Conservation (phyloP, 257 asterid genomes). For the Sherardia arvensis region DNA sequence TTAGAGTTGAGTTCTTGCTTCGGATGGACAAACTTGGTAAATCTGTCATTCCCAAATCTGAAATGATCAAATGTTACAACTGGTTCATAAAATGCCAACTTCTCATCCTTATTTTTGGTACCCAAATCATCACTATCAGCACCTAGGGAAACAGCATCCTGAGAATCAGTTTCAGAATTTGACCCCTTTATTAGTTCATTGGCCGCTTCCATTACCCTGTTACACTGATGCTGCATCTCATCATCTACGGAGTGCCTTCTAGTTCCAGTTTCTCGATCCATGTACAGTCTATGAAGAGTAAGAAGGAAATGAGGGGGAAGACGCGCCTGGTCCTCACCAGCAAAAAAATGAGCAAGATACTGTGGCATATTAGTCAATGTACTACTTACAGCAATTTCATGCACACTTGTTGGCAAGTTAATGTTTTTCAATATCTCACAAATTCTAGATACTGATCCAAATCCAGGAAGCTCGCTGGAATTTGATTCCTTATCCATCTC, state of each 20-base stretch:
- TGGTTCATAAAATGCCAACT: conserved; percentile 35
- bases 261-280: not conserved
- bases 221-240: conserved; percentile 36
- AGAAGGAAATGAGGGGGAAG: conserved; percentile 51
- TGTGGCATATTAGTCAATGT: conserved; percentile 39
- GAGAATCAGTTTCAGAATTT: conserved; percentile 13
- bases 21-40: conserved; percentile 34
- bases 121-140: conserved; percentile 37
- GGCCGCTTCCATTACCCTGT: conserved; percentile 36
- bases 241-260: conserved; percentile 26
- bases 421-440: conserved; percentile 32
- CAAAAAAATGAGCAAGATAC: conserved; percentile 30
- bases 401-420: conserved; percentile 53
- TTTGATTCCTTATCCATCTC: conserved; percentile 36
- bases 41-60: conserved; percentile 21
- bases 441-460: conserved; percentile 14
- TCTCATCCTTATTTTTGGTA: conserved; percentile 12
- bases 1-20: conserved; percentile 21
- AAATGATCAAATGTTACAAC: conserved; percentile 22
- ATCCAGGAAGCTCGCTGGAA: conserved; percentile 21
- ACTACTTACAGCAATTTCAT: conserved; percentile 52
- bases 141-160: conserved; percentile 43
- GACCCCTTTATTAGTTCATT: conserved; percentile 21
- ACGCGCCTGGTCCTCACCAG: conserved; percentile 25
- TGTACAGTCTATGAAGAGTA: conserved; percentile 27